Evolutionary conservation across 148 eudicot species (phyloP).

Genomic region (Cornus controversa): DNA sequence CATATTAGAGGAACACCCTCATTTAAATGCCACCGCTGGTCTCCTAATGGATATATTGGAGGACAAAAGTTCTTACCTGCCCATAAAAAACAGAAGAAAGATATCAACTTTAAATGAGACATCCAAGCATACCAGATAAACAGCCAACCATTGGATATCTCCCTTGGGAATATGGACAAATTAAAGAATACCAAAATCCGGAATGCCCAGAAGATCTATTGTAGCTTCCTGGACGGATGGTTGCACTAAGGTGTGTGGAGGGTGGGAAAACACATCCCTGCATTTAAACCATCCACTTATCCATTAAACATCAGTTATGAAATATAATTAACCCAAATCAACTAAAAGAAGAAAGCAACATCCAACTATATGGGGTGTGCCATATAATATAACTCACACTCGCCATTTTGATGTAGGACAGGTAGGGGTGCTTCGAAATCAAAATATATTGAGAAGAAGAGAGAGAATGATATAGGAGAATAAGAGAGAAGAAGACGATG

Average conservation of each 20-base stretch:
- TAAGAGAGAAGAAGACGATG: too few species aligned
- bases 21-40: constrained; percentile 50
- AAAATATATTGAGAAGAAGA: too few species aligned
- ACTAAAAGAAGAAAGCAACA: background rate
- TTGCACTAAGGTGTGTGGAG: constrained; percentile 91
- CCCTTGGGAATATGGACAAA: constrained; percentile 4
- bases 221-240: constrained; percentile 64
- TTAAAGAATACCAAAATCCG: constrained; percentile 68
- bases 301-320: background rate
- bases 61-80: constrained; percentile 79
- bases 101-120: constrained; percentile 13
- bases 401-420: too few species aligned
- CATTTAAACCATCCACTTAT: constrained; percentile 19
- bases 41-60: constrained; percentile 81
- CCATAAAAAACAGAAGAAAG: constrained; percentile 25
- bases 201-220: constrained; percentile 47
- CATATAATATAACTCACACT: background rate
- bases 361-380: background rate
- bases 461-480: too few species aligned
- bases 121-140: background rate
- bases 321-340: background rate
- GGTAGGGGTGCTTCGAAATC: too few species aligned
- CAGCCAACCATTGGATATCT: constrained; percentile 1
- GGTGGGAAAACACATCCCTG: constrained; percentile 90
- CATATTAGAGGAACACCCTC: constrained; percentile 61